Percentiles rank a stretch among this genome's conserved stretches.
Evolutionary conservation across 208 protist species (phyloP).

Genomic region (Acanthamoeba triangularis): DNA sequence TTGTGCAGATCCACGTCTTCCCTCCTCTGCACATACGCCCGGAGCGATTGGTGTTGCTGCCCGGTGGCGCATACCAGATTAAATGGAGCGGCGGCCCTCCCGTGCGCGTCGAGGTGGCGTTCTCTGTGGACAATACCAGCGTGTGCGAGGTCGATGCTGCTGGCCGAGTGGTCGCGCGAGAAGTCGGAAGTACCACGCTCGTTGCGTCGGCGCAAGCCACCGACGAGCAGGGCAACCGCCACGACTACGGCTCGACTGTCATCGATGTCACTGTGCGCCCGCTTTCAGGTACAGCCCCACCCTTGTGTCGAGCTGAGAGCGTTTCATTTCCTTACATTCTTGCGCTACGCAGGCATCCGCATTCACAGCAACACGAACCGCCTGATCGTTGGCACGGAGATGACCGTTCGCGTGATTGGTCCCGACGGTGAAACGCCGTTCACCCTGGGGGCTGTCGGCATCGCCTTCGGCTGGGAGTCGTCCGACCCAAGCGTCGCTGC

Average conservation of each 20-base stretch:
- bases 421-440: constrained; percentile 72
- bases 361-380: constrained; percentile 73
- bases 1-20: constrained; percentile 72
- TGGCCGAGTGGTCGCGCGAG: constrained; percentile 7
- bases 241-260: constrained; percentile 42
- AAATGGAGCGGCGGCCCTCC: constrained; percentile 74
- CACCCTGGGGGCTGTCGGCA: constrained; percentile 63
- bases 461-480: constrained; percentile 70
- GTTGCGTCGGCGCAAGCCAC: constrained; percentile 45
- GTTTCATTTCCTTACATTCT: no score
- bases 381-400: constrained; percentile 62
- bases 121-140: constrained; percentile 45
- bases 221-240: constrained; percentile 45
- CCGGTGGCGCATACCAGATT: constrained; percentile 61
- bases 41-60: constrained; percentile 53
- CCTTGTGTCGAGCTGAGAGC: no score
- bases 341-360: neutral
- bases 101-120: constrained; percentile 59
- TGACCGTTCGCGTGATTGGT: constrained; percentile 72
- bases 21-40: constrained; percentile 40
- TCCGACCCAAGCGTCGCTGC: constrained; percentile 50
- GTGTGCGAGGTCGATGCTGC: constrained; percentile 62
- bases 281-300: constrained; percentile 14
- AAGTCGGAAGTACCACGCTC: constrained; percentile 55
- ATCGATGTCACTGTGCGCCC: constrained; percentile 64